Evolutionary conservation across 2,329 filamentous ascomycete species (phyloP).

Genomic region (Colletotrichum orbiculare): DNA sequence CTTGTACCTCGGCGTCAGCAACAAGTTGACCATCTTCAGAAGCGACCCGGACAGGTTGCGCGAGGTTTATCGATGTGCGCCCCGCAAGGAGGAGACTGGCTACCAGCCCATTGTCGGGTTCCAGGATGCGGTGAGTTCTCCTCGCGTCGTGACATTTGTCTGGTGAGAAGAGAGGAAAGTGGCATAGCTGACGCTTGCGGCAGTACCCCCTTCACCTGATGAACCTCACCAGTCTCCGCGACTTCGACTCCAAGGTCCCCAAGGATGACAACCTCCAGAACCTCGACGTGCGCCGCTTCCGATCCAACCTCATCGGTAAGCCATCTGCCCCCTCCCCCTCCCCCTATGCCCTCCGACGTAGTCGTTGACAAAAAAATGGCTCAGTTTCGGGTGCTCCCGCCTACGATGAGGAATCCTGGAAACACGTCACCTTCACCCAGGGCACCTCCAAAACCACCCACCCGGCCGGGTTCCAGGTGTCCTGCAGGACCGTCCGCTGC

Average conservation of each 20-base stretch:
- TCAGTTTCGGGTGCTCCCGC: conserved; percentile 70
- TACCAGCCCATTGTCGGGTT: conserved; percentile 76
- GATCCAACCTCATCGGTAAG: conserved; percentile 77
- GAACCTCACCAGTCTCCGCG: conserved; percentile 71
- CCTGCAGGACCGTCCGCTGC: conserved; percentile 76
- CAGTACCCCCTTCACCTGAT: conserved; percentile 78
- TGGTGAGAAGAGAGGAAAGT: background rate
- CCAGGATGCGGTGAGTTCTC: conserved; percentile 71
- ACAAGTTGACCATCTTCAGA: conserved; percentile 75
- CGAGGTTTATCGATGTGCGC: conserved; percentile 70
- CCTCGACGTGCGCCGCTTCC: conserved; percentile 73
- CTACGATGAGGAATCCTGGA: conserved; percentile 79
- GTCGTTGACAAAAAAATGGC: background rate
- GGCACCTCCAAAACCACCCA: conserved; percentile 59
- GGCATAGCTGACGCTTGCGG: background rate
- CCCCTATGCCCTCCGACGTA: background rate
- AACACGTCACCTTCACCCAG: conserved; percentile 64
- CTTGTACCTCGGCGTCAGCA: conserved; percentile 74
- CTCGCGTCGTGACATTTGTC: background rate
- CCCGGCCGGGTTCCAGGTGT: conserved; percentile 61
- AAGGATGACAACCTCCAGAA: conserved; percentile 59
- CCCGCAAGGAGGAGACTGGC: conserved; percentile 66
- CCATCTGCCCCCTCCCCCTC: background rate
- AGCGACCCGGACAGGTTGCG: conserved; percentile 68
- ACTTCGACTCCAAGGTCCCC: conserved; percentile 67